Evolutionary conservation across 345 rosid genomes (phyloP), one percentile per base, ranked within the genome.

Genomic region (Leavenworthia alabamica): DNA sequence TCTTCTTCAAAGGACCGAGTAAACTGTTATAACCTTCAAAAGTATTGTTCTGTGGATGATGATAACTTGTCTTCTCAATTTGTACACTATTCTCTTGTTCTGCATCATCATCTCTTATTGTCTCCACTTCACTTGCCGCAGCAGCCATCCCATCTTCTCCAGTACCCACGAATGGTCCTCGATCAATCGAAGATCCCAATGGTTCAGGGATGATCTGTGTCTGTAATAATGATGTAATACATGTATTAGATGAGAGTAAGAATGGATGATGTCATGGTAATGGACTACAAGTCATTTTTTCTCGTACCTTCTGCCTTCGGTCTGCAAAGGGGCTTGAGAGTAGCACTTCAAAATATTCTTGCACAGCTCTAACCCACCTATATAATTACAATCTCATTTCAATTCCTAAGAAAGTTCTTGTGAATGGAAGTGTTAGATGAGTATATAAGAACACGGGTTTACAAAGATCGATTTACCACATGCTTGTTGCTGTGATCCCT

Each of bases 321-420:
- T 59, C 67, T 28, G 45, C 72, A 58, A 67, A 61, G 9, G 86
- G 81, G 74, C 92, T 83, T 14, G 84, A 68, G 73, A 73, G 81
- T 19, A 91, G 78, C 39, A 83, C 80, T 40, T 60, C 64, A 51
- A 88, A 86, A 77, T 78, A 86, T 71, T 91, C 96, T 43, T 73
- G 71, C 44, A 74, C 75, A 40, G 87, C 95, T 73, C 90, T 83
- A 6, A 83, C 84, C 96, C 98, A 91, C 95, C 96, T 88, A 60
- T 13, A 39, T 83, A 74, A 60, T 57, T 20, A 33, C 56, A 35
- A 16, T 14, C 32, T 36, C 15, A 41, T 7, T 7, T 48, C 19
- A 48, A 39, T 3, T 15, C 13, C 16, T 41, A 22, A 32, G 55
- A 37, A 59, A 43, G 7, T 51, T 6, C 8, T 40, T 29, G 45